A percentile compares a stretch with the other conserved stretches of the same genome.
These are phyloP conservation scores for Aureoboletus auriporus DNA, from an alignment of 768 basidiomycete species.

Conservation along the genomic window DNA sequence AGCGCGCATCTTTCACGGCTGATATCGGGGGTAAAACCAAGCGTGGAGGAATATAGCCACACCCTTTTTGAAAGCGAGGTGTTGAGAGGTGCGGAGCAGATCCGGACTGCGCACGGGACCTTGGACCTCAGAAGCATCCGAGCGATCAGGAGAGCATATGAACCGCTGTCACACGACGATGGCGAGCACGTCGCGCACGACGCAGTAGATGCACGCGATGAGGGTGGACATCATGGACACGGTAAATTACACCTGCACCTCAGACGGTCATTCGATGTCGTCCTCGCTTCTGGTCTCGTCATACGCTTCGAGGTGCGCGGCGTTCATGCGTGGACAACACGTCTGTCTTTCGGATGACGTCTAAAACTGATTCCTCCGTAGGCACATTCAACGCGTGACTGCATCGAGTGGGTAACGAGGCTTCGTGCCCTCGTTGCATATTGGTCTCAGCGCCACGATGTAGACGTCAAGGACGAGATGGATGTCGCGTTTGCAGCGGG, in stretches of 20 bases:
- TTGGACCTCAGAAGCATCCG: conserved; percentile 70
- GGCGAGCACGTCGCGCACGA: conserved; percentile 26
- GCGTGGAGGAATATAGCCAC: conserved; percentile 27
- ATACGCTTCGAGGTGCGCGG: conserved; percentile 71
- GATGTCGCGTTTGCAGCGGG: conserved; percentile 55
- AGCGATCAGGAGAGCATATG: conserved; percentile 54
- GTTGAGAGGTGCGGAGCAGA: conserved; percentile 58
- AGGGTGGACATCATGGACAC: conserved; percentile 58
- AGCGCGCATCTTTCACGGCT: conserved; percentile 38
- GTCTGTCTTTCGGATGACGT: neutral
- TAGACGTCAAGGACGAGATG: conserved; percentile 80
- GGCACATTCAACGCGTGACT: conserved; percentile 62
- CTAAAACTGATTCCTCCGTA: conserved; percentile 25
- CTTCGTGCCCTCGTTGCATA: conserved; percentile 68
- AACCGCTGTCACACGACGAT: conserved; percentile 24
- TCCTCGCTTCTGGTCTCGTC: conserved; percentile 62
- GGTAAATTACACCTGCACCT: conserved; percentile 49
- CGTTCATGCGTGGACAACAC: conserved; percentile 10
- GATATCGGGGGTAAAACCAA: conserved; percentile 26
- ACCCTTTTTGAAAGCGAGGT: conserved; percentile 49
- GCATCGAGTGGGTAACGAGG: conserved; percentile 82
- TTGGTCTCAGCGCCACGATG: conserved; percentile 74
- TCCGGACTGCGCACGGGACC: conserved; percentile 61
- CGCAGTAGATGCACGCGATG: conserved; percentile 54
- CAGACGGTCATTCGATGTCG: conserved; percentile 73